Evolutionary conservation across 1,284 basidiomycete genomes (phyloP).

Genomic region (Ganoderma meredithae): DNA sequence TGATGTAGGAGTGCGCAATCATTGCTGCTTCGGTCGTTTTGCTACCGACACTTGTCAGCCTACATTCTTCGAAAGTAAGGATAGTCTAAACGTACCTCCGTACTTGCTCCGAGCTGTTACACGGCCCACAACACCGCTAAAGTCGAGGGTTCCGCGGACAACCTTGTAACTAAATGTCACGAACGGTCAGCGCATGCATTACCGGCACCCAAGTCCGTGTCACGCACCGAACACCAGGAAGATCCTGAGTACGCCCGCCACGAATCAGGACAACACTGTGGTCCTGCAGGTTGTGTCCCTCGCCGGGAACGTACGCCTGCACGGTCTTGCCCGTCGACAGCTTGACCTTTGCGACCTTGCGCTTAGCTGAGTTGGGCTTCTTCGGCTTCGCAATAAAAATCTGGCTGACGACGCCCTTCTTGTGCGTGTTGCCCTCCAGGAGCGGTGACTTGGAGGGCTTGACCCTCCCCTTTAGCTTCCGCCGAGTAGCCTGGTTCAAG

Average conservation of each 20-base stretch:
- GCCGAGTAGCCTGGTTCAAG: conserved; percentile 83
- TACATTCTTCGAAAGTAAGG: neutral
- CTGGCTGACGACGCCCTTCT: conserved; percentile 89
- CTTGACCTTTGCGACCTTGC: conserved; percentile 96
- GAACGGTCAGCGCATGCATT: conserved; percentile 15
- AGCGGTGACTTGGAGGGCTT: conserved; percentile 77
- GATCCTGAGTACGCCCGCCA: conserved; percentile 96
- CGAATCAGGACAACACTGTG: conserved; percentile 95
- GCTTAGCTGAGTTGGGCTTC: conserved; percentile 99
- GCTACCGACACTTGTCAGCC: conserved; percentile 8
- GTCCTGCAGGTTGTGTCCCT: conserved; percentile 98
- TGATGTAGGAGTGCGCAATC: neutral
- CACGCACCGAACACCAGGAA: conserved; percentile 93
- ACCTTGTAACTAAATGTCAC: conserved; percentile 85
- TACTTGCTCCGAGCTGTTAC: conserved; percentile 90
- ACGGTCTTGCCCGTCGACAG: conserved; percentile 90
- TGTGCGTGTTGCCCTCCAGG: conserved; percentile 81
- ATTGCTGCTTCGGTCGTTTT: conserved; percentile 31
- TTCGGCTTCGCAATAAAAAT: conserved; percentile 91
- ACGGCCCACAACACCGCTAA: conserved; percentile 90
- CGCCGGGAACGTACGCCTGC: conserved; percentile 96
- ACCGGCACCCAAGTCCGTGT: neutral
- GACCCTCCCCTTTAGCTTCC: conserved; percentile 59
- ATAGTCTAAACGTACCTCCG: conserved; percentile 71
- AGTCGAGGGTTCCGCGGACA: conserved; percentile 92